Conservation (phyloP, 805 yeast species). For the Zygotorulaspora florentina region DNA sequence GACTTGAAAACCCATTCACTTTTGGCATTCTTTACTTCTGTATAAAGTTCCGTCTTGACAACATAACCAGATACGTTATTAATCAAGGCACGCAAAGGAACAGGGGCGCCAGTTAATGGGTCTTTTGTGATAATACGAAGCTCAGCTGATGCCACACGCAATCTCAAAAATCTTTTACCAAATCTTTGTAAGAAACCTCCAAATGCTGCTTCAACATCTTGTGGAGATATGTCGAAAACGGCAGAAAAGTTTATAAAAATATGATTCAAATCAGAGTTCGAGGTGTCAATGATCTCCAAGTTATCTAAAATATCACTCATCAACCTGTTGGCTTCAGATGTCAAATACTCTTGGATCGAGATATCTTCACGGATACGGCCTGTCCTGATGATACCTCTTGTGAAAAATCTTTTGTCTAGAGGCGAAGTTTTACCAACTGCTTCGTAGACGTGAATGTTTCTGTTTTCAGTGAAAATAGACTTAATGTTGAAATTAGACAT, state of each 20-base stretch:
- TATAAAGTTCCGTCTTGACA: constrained; percentile 89
- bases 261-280: constrained; percentile 94
- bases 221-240: constrained; percentile 88
- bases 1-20: constrained; percentile 98
- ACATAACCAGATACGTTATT: constrained; percentile 97
- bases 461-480: constrained; percentile 92
- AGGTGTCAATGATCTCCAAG: constrained; percentile 87
- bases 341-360: constrained; percentile 86
- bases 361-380: constrained; percentile 92
- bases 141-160: constrained; percentile 96
- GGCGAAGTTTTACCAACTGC: constrained; percentile 92
- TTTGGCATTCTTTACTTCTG: constrained; percentile 85
- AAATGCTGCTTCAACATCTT: constrained; percentile 95
- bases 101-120: constrained; percentile 78
- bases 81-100: constrained; percentile 95
- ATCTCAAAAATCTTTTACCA: constrained; percentile 94
- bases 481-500: constrained; percentile 91
- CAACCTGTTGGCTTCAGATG: constrained; percentile 92
- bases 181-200: constrained; percentile 97
- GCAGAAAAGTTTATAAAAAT: constrained; percentile 96
- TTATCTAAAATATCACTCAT: constrained; percentile 96
- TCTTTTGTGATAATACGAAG: constrained; percentile 94
- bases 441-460: constrained; percentile 96
- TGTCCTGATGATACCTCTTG: constrained; percentile 95
- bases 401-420: constrained; percentile 91